A percentile compares a stretch with the other conserved stretches of the same genome.
These are phyloP conservation scores for Keithomyces neogunnii DNA, from an alignment of 2,329 filamentous ascomycete genomes.

Conservation along the genomic window DNA sequence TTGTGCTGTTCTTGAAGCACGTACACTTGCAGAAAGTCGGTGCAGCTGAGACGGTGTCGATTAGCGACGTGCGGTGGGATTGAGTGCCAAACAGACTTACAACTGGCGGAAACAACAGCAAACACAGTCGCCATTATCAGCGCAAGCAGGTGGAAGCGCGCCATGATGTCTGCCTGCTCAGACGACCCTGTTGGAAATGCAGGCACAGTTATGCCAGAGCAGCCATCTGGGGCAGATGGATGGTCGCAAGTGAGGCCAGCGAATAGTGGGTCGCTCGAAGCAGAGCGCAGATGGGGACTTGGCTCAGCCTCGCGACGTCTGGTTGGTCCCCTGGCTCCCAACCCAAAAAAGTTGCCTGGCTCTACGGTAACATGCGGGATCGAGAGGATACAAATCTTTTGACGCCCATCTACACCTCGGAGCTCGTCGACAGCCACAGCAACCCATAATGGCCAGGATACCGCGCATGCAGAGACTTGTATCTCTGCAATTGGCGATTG, in stretches of 20 bases:
- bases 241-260: no score
- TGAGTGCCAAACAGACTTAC: constrained; percentile 22
- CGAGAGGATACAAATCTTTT: background rate
- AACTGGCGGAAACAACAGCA: constrained; percentile 30
- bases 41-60: constrained; percentile 33
- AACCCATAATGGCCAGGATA: constrained; percentile 33
- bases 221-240: background rate
- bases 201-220: background rate
- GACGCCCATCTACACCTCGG: background rate
- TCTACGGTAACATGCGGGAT: no score
- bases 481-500: constrained; percentile 18
- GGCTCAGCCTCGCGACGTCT: constrained; percentile 14
- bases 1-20: constrained; percentile 61
- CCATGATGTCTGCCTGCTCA: constrained; percentile 21
- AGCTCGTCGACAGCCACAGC: constrained; percentile 2
- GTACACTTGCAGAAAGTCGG: constrained; percentile 64
- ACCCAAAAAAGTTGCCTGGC: constrained; percentile 11
- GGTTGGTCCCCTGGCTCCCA: constrained; percentile 15
- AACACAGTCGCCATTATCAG: constrained; percentile 28
- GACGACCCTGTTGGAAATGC: no score
- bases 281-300: background rate
- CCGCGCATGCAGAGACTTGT: constrained; percentile 26
- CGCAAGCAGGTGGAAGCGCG: constrained; percentile 27
- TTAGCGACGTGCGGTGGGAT: constrained; percentile 11
- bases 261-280: background rate